phyloP scores from a whole-genome alignment of 2,329 filamentous ascomycete genomes.

The Hymenoscyphus fraxineus region DNA sequence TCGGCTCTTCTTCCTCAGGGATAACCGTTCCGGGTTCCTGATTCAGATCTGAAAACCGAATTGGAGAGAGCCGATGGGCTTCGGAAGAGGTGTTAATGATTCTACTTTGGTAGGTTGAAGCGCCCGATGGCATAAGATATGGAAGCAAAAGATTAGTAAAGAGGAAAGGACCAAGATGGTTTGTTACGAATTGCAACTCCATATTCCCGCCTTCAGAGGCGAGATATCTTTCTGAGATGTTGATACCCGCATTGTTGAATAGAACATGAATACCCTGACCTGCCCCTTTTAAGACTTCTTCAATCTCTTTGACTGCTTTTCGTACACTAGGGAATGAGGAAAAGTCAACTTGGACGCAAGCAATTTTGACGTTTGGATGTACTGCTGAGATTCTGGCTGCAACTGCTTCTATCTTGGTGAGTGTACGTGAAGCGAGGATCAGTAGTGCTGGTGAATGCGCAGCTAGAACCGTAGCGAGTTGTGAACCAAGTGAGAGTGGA shows the following conservation, averaged over 20 bases:
- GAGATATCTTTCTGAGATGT: constrained; percentile 7
- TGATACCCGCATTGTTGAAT: constrained; percentile 27
- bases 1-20: constrained; percentile 11
- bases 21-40: constrained; percentile 25
- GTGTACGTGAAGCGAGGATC: constrained; percentile 37
- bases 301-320: constrained; percentile 9
- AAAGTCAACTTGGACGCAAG: constrained; percentile 39
- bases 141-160: constrained; percentile 21
- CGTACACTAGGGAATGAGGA: constrained; percentile 32
- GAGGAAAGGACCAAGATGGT: constrained; percentile 23
- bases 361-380: constrained; percentile 33
- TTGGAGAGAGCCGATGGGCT: constrained; percentile 28
- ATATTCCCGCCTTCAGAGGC: constrained; percentile 15
- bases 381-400: constrained; percentile 31
- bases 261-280: constrained; percentile 20
- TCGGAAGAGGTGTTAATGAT: constrained; percentile 21
- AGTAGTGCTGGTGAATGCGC: constrained; percentile 32
- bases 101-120: constrained; percentile 3
- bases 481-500: constrained; percentile 20
- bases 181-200: constrained; percentile 25
- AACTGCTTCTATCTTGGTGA: constrained; percentile 33
- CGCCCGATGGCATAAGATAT: neutral
- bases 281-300: constrained; percentile 2
- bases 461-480: constrained; percentile 16
- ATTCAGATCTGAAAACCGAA: constrained; percentile 29